Evolutionary conservation across 306 rosid species (phyloP).

Genomic region (Luffa acutangula): DNA sequence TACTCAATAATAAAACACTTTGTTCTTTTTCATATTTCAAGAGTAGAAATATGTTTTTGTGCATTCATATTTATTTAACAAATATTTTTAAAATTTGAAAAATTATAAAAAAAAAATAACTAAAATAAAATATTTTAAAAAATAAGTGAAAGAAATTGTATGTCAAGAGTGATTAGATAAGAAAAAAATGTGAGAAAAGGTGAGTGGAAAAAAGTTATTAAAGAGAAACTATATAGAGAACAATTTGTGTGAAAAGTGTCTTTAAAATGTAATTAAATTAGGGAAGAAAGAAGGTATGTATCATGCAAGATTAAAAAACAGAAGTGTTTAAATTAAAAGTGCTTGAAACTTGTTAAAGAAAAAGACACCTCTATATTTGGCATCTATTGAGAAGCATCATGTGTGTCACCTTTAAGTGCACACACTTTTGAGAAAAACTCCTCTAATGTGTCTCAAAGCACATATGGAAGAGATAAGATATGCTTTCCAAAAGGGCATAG

Average conservation of each 20-base stretch:
- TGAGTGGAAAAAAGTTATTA: too few species aligned
- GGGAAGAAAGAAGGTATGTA: too few species aligned
- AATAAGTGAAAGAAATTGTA: too few species aligned
- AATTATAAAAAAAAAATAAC: too few species aligned
- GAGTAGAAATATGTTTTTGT: background rate
- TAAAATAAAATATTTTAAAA: too few species aligned
- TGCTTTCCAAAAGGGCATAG: background rate
- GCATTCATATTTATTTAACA: background rate
- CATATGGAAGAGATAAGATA: background rate
- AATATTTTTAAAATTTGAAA: too few species aligned
- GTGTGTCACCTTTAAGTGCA: background rate
- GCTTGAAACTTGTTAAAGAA: background rate
- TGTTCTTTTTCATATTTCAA: background rate
- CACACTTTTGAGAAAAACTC: background rate
- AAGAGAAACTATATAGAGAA: too few species aligned
- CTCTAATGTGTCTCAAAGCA: background rate
- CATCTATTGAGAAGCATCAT: background rate
- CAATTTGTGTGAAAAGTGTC: too few species aligned
- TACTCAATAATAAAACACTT: background rate
- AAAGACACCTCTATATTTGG: background rate
- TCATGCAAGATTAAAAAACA: background rate
- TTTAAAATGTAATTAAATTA: too few species aligned
- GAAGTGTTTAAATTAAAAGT: background rate
- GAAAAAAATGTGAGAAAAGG: too few species aligned
- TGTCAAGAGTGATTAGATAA: too few species aligned